A percentile compares a stretch with the other conserved stretches of the same genome.
Evolutionary conservation across 73 alveolate genomes (phyloP).

Genomic region (Stentor roeselii): DNA sequence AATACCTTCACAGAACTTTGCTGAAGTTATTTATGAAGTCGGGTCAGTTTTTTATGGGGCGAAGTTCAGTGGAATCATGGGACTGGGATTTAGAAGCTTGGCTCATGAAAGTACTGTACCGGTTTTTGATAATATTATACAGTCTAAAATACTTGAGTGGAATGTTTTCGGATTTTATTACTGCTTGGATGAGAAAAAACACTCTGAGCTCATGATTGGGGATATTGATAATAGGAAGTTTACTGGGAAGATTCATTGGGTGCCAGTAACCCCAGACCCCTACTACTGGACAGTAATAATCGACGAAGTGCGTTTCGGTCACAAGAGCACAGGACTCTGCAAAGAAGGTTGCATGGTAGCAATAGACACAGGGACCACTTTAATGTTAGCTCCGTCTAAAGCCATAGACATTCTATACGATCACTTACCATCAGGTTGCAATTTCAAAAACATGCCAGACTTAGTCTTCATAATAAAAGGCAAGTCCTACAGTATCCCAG

Average conservation of each 20-base stretch:
- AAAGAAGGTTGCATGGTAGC: constrained; percentile 49
- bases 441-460: constrained; percentile 36
- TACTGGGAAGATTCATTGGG: constrained; percentile 57
- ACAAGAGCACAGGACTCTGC: constrained; percentile 46
- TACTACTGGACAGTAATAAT: constrained; percentile 72
- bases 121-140: constrained; percentile 59
- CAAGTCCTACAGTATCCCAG: constrained; percentile 35
- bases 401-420: constrained; percentile 42
- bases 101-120: constrained; percentile 47
- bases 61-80: constrained; percentile 67
- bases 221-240: constrained; percentile 47
- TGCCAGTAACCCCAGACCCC: constrained; percentile 53
- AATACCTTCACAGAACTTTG: constrained; percentile 50
- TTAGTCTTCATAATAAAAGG: constrained; percentile 51
- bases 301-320: constrained; percentile 60
- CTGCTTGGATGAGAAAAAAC: constrained; percentile 41
- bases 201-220: constrained; percentile 66
- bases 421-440: constrained; percentile 26
- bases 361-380: constrained; percentile 81
- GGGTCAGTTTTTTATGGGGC: constrained; percentile 61
- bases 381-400: constrained; percentile 69
- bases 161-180: constrained; percentile 66
- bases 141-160: constrained; percentile 41
- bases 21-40: constrained; percentile 61
- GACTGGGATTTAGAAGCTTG: constrained; percentile 70